Percentiles rank a stretch among this genome's conserved stretches.
phyloP scores from a whole-genome alignment of 2,329 filamentous ascomycete species.

The Penicillium sp. region DNA sequence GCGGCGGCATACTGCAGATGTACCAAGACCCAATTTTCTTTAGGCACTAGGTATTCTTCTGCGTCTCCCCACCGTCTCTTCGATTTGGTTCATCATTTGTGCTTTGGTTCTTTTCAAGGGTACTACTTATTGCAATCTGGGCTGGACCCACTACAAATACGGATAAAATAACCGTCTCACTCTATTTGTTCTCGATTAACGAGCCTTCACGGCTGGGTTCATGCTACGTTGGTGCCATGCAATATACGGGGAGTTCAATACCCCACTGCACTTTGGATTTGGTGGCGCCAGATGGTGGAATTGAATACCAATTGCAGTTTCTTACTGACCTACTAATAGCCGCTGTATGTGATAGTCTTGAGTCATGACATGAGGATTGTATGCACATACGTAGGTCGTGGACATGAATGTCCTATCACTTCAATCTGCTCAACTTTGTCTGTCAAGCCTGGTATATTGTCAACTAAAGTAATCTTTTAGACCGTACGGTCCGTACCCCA shows the following conservation, averaged over 20 bases:
- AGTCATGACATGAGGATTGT: no score
- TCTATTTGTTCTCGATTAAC: not conserved
- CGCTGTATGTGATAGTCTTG: no score
- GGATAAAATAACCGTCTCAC: not conserved
- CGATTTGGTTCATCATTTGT: not conserved
- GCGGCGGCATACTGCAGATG: not conserved
- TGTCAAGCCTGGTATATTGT: no score
- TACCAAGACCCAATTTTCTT: constrained; percentile 5
- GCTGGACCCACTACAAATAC: not conserved
- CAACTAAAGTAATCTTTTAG: no score
- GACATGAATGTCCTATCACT: no score
- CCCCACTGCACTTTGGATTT: not conserved
- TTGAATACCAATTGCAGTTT: no score
- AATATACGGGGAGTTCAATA: not conserved
- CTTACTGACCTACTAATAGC: not conserved
- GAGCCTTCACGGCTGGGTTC: not conserved
- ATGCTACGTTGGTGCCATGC: not conserved
- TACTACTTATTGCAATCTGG: not conserved
- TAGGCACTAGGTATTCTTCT: not conserved
- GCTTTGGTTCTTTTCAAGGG: not conserved
- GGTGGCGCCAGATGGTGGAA: not conserved
- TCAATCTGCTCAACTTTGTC: no score
- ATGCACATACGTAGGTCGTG: no score
- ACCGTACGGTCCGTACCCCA: no score
- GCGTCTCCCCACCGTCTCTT: constrained; percentile 1